phyloP scores from a whole-genome alignment of 1,284 basidiomycete genomes.

The Naganishia liquefaciens region DNA sequence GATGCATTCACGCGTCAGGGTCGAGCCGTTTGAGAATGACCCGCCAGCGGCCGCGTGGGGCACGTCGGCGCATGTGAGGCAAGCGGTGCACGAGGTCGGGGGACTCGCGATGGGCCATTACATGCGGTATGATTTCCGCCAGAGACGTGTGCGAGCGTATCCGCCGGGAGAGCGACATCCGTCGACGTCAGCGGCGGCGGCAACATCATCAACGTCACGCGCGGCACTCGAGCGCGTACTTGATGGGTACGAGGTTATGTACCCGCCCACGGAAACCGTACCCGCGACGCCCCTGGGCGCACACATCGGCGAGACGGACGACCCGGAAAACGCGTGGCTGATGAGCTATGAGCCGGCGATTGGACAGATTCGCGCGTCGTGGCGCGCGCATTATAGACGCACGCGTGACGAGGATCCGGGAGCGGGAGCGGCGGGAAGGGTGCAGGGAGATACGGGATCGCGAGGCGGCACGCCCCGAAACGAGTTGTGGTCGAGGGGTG shows the following conservation, averaged over 20 bases:
- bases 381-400: slow-evolving; percentile 30
- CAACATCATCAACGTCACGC: neutral
- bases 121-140: slow-evolving; percentile 25
- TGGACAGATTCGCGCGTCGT: slow-evolving; percentile 24
- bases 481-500: slow-evolving; percentile 16
- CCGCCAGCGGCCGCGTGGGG: slow-evolving; percentile 30
- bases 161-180: neutral
- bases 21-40: slow-evolving; percentile 29
- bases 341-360: slow-evolving; percentile 33
- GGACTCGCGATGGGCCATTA: slow-evolving; percentile 21
- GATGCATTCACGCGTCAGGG: slow-evolving; percentile 33
- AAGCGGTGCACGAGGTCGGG: slow-evolving; percentile 20
- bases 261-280: slow-evolving; percentile 3
- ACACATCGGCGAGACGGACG: slow-evolving; percentile 15
- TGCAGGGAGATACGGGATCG: neutral
- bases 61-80: slow-evolving; percentile 33
- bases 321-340: slow-evolving; percentile 28
- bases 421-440: slow-evolving; percentile 9
- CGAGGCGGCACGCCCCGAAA: neutral
- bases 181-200: neutral
- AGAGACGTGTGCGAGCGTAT: slow-evolving; percentile 4
- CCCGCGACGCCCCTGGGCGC: neutral
- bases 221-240: slow-evolving; percentile 9
- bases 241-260: slow-evolving; percentile 12
- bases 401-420: slow-evolving; percentile 7